Evolutionary conservation across 257 asterid genomes (phyloP).

Genomic region (Datura wrightii): DNA sequence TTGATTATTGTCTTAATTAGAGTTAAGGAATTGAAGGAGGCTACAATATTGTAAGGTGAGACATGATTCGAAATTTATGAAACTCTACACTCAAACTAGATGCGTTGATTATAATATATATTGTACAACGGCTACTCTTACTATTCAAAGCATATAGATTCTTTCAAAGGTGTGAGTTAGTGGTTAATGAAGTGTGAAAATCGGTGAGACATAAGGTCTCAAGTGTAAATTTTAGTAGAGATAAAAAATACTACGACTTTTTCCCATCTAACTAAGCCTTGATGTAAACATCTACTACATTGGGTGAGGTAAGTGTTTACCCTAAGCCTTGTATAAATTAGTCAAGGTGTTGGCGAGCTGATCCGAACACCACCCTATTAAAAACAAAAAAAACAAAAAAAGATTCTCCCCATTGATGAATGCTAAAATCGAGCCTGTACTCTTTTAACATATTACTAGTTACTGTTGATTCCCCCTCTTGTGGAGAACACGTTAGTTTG

Average conservation of each 20-base stretch:
- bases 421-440: neutral
- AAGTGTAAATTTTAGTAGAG: no score
- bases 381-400: neutral
- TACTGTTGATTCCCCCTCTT: neutral
- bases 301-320: neutral
- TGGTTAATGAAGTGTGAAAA: neutral
- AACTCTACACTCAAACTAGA: neutral
- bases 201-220: neutral
- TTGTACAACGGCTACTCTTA: neutral
- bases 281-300: neutral
- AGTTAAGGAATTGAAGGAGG: neutral
- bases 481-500: slow-evolving; percentile 24
- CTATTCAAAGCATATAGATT: neutral
- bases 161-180: neutral
- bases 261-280: neutral
- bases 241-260: neutral
- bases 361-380: neutral
- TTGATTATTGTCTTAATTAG: neutral
- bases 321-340: neutral
- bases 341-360: neutral
- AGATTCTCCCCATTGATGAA: neutral
- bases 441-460: neutral
- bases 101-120: neutral
- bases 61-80: neutral
- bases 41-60: neutral